A percentile compares a stretch with the other conserved stretches of the same genome.
Evolutionary conservation across 345 rosid genomes (phyloP).

Genomic region (Salix brachista): DNA sequence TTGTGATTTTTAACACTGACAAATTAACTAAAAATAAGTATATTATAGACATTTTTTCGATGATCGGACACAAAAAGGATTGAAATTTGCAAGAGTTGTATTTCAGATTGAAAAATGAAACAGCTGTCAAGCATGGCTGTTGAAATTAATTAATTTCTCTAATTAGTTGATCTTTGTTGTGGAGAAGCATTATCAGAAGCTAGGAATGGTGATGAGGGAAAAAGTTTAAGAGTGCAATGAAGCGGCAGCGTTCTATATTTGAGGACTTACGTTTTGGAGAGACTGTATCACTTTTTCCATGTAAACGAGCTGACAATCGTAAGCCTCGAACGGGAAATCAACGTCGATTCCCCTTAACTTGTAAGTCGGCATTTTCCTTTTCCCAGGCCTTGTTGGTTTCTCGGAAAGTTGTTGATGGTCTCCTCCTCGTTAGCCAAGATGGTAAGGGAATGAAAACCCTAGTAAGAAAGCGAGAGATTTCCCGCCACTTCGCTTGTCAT

Average conservation of each 20-base stretch:
- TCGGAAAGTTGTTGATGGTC: background rate
- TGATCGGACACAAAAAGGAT: background rate
- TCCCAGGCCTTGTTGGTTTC: conserved; percentile 1
- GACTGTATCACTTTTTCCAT: conserved; percentile 90
- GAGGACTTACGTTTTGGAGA: conserved; percentile 65
- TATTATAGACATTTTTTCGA: background rate
- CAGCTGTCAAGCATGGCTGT: background rate
- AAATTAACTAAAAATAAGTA: no score
- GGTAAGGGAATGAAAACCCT: conserved; percentile 24
- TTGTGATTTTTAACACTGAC: background rate
- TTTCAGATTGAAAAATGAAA: background rate
- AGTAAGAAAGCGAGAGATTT: conserved; percentile 9
- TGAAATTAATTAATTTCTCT: background rate
- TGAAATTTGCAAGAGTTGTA: background rate
- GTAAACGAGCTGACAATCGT: conserved; percentile 82
- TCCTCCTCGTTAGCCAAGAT: background rate
- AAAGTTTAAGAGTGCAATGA: background rate
- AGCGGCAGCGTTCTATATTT: background rate
- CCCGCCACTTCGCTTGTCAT: conserved; percentile 33
- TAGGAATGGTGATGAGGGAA: background rate
- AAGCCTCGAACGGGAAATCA: conserved; percentile 90
- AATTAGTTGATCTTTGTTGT: background rate
- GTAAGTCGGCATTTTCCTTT: conserved; percentile 63
- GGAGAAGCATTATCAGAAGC: background rate
- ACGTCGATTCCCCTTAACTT: conserved; percentile 79